Percentiles rank a stretch among this genome's conserved stretches.
Evolutionary conservation across 768 basidiomycete genomes (phyloP).

Genomic region (Amyloporia xantha): DNA sequence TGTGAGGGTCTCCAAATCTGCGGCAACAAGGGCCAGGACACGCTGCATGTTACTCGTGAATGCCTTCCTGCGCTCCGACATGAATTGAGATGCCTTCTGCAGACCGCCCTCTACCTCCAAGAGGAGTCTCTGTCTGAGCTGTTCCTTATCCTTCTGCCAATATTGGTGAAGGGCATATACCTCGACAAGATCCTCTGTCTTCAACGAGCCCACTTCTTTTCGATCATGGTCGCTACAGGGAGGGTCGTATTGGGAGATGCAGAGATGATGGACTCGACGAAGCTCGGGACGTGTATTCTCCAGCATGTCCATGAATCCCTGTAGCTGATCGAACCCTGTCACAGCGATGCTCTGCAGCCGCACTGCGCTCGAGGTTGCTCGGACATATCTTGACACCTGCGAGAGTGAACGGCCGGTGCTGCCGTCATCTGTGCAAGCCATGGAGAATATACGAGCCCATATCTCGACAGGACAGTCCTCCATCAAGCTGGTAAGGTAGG

Average conservation of each 20-base stretch:
- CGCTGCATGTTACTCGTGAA: not conserved
- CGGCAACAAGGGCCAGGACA: conserved; percentile 1
- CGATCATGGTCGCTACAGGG: no score
- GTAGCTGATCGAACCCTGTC: conserved; percentile 19
- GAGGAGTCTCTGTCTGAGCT: not conserved
- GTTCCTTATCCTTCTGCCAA: not conserved
- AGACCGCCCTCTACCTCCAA: not conserved
- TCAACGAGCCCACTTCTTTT: not conserved
- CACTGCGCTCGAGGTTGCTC: conserved; percentile 20
- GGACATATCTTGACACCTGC: conserved; percentile 25
- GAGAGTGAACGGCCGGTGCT: conserved; percentile 23
- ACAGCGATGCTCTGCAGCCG: conserved; percentile 23
- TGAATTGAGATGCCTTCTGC: not conserved
- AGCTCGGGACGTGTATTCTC: conserved; percentile 1
- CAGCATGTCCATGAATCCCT: conserved; percentile 13
- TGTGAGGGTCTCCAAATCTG: conserved; percentile 9
- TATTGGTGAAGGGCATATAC: no score
- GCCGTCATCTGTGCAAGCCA: conserved; percentile 27
- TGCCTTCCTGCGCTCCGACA: not conserved
- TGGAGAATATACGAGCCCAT: conserved; percentile 23
- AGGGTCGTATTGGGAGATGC: conserved; percentile 3
- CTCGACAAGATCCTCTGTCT: not conserved
- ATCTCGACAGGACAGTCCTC: conserved; percentile 23
- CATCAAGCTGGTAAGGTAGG: conserved; percentile 8
- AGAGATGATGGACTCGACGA: conserved; percentile 13